Base-by-base conservation (phyloP, 371 early-diverging fungal species). In the Phascolomyces articulosus region DNA sequence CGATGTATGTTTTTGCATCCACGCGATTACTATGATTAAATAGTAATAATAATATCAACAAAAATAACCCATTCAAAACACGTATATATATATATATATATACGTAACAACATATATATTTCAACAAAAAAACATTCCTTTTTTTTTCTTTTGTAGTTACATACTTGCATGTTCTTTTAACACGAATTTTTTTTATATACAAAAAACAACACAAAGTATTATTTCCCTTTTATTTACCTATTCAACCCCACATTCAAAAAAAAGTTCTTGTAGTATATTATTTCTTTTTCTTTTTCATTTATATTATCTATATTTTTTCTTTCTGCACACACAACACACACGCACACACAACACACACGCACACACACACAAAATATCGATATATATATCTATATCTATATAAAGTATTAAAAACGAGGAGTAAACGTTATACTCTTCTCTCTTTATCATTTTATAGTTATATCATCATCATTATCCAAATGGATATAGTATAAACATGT, bases 1-100 rank as follows among this genome's bases (percentile, higher is more conserved):
- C 79, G 77, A 40, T 85, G 85, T 64, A 78, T 78, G 70, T 85
- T 82, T 61, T 73, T 85, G 34, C 85, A 85, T 64, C 81, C 81
- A 20, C 65, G 60, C 47, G 85, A 85, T 63, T 59, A 55, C 40
- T 31, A 67, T 9, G 74, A 74, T 20, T 56, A n/a, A n/a, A n/a
- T n/a, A n/a, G n/a, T n/a, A 63, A 55, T 20, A 49, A 31, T 18
- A 21, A n/a, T 31, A 47, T 0, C n/a, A n/a, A n/a, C 47, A 47
- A 47, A n/a, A 47, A 0, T 16, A 47, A 47, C 21, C 0, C 47
- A 44, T 31, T 9, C 34, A 27, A n/a, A n/a, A 41, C 28, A n/a
- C 44, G 11, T n/a, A 0, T 44, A 16, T 55, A 16, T 24, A 27
- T 27, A 44, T 44, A 44, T n/a, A 44, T 16, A 44, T 4, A 34